Percentiles rank a stretch among this genome's conserved stretches.
phyloP scores from a whole-genome alignment of 805 yeast genomes.

The Nakazawaea sp. region DNA sequence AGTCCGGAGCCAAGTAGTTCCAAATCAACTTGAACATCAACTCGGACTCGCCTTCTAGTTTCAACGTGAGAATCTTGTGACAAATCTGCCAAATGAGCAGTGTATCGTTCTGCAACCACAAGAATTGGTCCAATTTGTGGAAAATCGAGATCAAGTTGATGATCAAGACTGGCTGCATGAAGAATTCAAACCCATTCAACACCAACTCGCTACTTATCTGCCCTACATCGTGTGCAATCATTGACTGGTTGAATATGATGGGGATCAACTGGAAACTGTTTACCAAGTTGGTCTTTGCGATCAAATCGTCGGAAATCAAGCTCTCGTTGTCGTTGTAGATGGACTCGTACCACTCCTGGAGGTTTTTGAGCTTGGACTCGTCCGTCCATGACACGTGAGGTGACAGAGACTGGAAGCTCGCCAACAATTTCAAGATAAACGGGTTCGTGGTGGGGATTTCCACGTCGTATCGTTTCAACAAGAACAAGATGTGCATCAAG shows the following conservation, averaged over 20 bases:
- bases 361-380: slow-evolving; percentile 19
- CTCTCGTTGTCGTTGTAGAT: slow-evolving; percentile 65
- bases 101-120: slow-evolving; percentile 1
- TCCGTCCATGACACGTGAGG: slow-evolving; percentile 15
- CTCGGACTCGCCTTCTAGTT: slow-evolving; percentile 6
- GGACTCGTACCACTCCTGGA: slow-evolving; percentile 71
- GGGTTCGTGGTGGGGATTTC: slow-evolving; percentile 8
- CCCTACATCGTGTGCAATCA: slow-evolving; percentile 50
- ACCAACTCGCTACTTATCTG: slow-evolving; percentile 53
- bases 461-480: slow-evolving; percentile 31
- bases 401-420: slow-evolving; percentile 18
- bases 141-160: slow-evolving; percentile 47
- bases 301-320: slow-evolving; percentile 80
- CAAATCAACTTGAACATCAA: slow-evolving; percentile 10
- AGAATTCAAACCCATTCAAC: slow-evolving; percentile 78
- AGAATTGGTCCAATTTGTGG: slow-evolving; percentile 10
- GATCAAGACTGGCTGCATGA: slow-evolving; percentile 72
- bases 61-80: slow-evolving; percentile 2
- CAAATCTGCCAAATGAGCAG: slow-evolving; percentile 7
- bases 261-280: slow-evolving; percentile 70
- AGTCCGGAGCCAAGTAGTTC: slow-evolving; percentile 4
- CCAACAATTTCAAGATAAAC: slow-evolving; percentile 17
- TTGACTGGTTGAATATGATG: slow-evolving; percentile 63
- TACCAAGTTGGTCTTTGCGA: slow-evolving; percentile 56
- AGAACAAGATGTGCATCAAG: slow-evolving; percentile 35